phyloP scores from a whole-genome alignment of 345 rosid genomes.

The Schrenkiella parvula region DNA sequence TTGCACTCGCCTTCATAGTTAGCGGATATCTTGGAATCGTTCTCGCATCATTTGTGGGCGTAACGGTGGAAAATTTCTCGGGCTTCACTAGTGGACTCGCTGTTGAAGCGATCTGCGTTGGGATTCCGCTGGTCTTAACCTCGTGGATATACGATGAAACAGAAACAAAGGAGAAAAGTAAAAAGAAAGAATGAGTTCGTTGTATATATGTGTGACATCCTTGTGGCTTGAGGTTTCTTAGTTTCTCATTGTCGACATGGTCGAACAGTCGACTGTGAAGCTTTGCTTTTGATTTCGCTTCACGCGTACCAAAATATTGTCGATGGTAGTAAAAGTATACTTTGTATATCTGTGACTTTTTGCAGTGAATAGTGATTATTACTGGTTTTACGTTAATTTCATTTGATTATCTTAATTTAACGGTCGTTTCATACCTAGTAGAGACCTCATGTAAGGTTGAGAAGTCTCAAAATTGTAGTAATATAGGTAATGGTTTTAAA shows the following conservation, averaged over 20 bases:
- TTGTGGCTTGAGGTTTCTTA: background rate
- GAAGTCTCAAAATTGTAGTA: no score
- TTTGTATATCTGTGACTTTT: background rate
- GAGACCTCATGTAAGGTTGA: no score
- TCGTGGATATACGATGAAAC: conserved; percentile 53
- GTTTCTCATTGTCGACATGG: background rate
- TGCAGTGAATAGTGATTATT: background rate
- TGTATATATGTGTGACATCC: background rate
- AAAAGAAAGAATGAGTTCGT: conserved; percentile 33
- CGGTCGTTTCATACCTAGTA: no score
- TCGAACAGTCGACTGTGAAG: background rate
- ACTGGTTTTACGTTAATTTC: background rate
- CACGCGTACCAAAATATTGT: background rate
- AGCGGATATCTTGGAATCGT: conserved; percentile 79
- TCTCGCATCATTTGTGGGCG: conserved; percentile 58
- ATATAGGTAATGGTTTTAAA: no score
- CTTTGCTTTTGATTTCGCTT: background rate
- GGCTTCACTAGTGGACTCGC: conserved; percentile 55
- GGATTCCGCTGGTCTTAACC: conserved; percentile 52
- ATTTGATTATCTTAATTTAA: background rate
- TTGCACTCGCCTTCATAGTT: conserved; percentile 64
- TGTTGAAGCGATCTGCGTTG: conserved; percentile 60
- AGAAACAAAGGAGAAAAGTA: conserved; percentile 27
- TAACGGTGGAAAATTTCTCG: conserved; percentile 63
- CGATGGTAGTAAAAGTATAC: background rate